Conservation (phyloP, 331 rosid species). For the Ulmus americana region DNA sequence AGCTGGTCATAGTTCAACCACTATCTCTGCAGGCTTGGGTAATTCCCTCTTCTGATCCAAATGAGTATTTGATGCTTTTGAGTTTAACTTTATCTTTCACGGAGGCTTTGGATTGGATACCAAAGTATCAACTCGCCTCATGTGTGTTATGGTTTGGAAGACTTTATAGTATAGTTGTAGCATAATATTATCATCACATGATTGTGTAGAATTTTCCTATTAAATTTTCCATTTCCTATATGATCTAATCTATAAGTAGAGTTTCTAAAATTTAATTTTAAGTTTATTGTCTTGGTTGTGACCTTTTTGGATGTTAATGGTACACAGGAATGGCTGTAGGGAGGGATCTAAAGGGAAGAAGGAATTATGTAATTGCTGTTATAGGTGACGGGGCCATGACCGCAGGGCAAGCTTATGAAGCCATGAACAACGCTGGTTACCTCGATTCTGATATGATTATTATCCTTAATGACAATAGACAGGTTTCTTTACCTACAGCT, state of each 20-base stretch:
- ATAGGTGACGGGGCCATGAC: slow-evolving; percentile 98
- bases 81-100: background rate
- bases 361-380: slow-evolving; percentile 54
- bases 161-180: background rate
- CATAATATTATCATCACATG: background rate
- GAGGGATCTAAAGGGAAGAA: slow-evolving; percentile 71
- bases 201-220: background rate
- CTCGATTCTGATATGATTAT: slow-evolving; percentile 80
- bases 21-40: slow-evolving; percentile 98
- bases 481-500: slow-evolving; percentile 88
- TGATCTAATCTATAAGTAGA: background rate
- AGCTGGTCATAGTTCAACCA: slow-evolving; percentile 94
- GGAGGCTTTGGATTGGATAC: background rate
- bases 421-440: slow-evolving; percentile 96
- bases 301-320: slow-evolving; percentile 11
- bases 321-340: slow-evolving; percentile 87
- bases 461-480: slow-evolving; percentile 80
- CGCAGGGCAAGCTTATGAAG: slow-evolving; percentile 96
- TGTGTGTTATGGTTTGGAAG: background rate
- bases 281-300: slow-evolving; percentile 3
- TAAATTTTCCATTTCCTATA: background rate
- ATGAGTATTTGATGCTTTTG: background rate
- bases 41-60: slow-evolving; percentile 22
- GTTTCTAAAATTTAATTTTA: no score
- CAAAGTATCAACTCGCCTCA: background rate